Evolutionary conservation across 2,329 filamentous ascomycete genomes (phyloP), one percentile per base, ranked within the genome.

Genomic region (Pestalotiopsis sp.): DNA sequence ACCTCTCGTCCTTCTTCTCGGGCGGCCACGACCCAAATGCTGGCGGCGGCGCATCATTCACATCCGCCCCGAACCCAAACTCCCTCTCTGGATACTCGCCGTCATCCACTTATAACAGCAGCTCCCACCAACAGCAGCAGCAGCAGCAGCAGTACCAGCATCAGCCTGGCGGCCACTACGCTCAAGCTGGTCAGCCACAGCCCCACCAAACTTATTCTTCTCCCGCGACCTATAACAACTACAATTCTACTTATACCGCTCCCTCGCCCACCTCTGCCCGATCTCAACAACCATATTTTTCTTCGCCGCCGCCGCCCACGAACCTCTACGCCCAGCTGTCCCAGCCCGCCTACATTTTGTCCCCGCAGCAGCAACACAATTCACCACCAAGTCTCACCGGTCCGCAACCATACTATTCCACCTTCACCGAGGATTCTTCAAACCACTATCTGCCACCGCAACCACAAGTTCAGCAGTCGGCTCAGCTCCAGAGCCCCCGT

Each of bases 1-100:
- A 89, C 81, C 83, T 89, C 72, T 88, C 86, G 69, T 87, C 84
- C 69, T 84, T 89, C 78, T 86, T 84, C 74, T 80, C 66, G 23
- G 52, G 67, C 45, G 67, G 67, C 20, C 49, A 45, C 27, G 67
- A 65, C 4, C 12, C 59, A 20, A 52, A 25, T 58, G 31, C 20
- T 41, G 25, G 45, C 56, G 12, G 13, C 45, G 59, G 31, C 25
- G 41, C 61, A 65, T 25, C 64, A 20, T 66, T 56, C 45, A 66
- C 45, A n/a, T 58, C 45, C 12, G 45, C 31, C 14, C 49, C 45
- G 11, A 36, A 66, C 31, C 45, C 31, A 27, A 67, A 56, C 52
- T 45, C 65, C 36, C 27, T 17, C 52, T 25, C 63, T 36, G 41
- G 41, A 38, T 58, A 56, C n/a, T 56, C 63, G 52, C 58, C 23